Evolutionary conservation across 2,329 filamentous ascomycete genomes (phyloP).

Genomic region (Talaromyces sp.): DNA sequence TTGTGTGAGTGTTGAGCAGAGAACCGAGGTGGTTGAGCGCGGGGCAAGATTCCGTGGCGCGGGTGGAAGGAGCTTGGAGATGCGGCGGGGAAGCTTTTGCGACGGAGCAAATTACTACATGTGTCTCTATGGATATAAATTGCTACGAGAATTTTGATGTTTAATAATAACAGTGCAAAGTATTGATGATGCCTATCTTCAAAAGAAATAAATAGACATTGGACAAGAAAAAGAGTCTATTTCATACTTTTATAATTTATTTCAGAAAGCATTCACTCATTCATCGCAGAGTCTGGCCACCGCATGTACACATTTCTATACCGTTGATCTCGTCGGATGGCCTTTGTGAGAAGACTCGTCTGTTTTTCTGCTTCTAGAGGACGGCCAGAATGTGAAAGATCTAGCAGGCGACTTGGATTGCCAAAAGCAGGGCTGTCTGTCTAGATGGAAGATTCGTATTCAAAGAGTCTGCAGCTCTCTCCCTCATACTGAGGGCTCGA

Average conservation of each 20-base stretch:
- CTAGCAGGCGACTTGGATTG: not conserved
- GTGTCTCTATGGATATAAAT: no score
- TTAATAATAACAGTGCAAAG: no score
- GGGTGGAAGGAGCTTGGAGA: constrained; percentile 6
- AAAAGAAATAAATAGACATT: no score
- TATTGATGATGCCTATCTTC: not conserved
- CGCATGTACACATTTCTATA: not conserved
- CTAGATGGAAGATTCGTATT: not conserved
- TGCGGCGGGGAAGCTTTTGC: constrained; percentile 3
- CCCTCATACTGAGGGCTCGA: not conserved
- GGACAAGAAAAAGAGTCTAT: not conserved
- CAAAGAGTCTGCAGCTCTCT: not conserved
- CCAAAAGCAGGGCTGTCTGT: not conserved
- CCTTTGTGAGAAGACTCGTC: not conserved
- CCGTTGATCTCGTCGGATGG: not conserved
- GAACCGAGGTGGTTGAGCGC: not conserved
- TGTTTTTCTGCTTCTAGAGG: not conserved
- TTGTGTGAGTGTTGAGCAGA: not conserved
- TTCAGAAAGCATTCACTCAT: not conserved
- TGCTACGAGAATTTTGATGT: no score
- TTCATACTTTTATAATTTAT: not conserved
- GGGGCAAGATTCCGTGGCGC: constrained; percentile 3
- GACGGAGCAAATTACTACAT: not conserved
- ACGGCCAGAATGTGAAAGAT: not conserved
- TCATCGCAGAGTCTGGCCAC: not conserved